phyloP scores from a whole-genome alignment of 75 land plant genomes.

The Ceratopteris richardii region DNA sequence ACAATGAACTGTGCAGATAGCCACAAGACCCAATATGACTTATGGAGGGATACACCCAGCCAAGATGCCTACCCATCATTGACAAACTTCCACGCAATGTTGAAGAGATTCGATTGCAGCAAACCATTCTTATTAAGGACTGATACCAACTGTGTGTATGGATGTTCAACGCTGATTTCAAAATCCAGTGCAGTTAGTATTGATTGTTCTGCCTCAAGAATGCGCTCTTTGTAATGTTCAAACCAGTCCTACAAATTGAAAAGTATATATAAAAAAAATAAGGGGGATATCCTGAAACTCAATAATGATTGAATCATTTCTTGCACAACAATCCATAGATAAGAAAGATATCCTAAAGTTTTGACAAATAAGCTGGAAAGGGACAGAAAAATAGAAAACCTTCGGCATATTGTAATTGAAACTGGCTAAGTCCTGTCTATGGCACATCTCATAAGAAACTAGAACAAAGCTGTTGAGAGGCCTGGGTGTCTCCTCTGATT shows the following conservation, averaged over 20 bases:
- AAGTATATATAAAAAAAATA: too few relatives aligned
- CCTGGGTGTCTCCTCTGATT: conserved; percentile 66
- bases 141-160: conserved; percentile 50
- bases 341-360: too few relatives aligned
- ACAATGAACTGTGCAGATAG: too few relatives aligned
- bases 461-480: conserved; percentile 46
- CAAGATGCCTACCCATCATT: conserved; percentile 67
- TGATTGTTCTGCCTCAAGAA: conserved; percentile 57
- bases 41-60: too few relatives aligned
- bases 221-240: conserved; percentile 46
- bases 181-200: conserved; percentile 63
- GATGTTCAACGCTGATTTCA: conserved; percentile 66
- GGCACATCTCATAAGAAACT: conserved; percentile 48
- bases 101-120: conserved; percentile 38
- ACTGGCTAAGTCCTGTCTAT: conserved; percentile 36
- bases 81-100: conserved; percentile 54
- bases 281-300: background rate
- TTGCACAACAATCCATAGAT: background rate
- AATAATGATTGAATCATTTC: too few relatives aligned
- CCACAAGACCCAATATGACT: too few relatives aligned
- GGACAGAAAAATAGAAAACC: conserved; percentile 16
- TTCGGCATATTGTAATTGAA: conserved; percentile 30
- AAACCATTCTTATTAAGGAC: conserved; percentile 52
- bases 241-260: conserved; percentile 61
- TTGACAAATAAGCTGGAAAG: too few relatives aligned